A percentile compares a stretch with the other conserved stretches of the same genome.
phyloP scores from a whole-genome alignment of 192 early-diverging fungal genomes.

The Backusella parvicylindrica region DNA sequence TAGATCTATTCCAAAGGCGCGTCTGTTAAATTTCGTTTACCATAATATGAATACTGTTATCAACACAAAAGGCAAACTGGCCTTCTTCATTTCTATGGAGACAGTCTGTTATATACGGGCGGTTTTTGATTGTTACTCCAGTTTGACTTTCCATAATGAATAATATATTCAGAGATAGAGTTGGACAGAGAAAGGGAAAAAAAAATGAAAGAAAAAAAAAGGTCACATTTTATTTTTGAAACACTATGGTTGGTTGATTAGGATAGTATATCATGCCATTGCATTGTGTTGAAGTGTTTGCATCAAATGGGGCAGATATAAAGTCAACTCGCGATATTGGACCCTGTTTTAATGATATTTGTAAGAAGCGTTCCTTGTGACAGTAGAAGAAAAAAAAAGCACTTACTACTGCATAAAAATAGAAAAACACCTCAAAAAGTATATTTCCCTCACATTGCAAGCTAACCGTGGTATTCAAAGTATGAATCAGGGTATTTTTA shows the following conservation, averaged over 20 bases:
- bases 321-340: not conserved
- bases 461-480: not conserved
- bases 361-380: too few species aligned
- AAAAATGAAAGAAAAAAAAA: not conserved
- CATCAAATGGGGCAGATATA: not conserved
- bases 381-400: not conserved
- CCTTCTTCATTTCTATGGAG: not conserved
- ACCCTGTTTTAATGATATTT: not conserved
- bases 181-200: not conserved
- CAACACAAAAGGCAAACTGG: not conserved
- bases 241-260: not conserved
- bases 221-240: conserved; percentile 3
- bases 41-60: conserved; percentile 2
- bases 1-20: not conserved
- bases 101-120: not conserved
- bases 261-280: not conserved
- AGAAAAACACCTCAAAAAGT: not conserved
- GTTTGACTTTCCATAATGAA: not conserved
- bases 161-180: too few species aligned
- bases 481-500: not conserved
- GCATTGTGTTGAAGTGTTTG: not conserved
- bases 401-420: not conserved
- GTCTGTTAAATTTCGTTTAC: not conserved
- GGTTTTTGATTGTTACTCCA: not conserved
- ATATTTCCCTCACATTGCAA: not conserved